Conservation (phyloP, 2,329 filamentous ascomycete genomes). For the Hansfordia pulvinata region DNA sequence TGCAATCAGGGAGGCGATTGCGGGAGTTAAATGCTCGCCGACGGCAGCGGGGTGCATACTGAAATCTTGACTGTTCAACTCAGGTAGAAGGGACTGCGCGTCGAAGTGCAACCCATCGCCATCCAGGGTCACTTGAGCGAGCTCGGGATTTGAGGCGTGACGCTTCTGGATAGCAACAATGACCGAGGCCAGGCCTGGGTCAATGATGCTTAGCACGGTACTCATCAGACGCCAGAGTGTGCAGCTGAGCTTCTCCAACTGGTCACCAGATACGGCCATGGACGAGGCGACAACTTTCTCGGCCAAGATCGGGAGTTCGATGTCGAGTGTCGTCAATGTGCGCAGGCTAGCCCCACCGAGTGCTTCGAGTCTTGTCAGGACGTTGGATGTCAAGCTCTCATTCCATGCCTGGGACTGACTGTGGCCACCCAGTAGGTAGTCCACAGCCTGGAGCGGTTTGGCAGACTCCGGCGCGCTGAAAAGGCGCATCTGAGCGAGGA, state of each 20-base stretch:
- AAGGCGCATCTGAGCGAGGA: slow-evolving; percentile 27
- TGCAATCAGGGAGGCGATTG: slow-evolving; percentile 28
- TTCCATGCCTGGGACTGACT: slow-evolving; percentile 18
- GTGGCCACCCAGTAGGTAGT: slow-evolving; percentile 24
- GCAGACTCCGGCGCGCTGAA: slow-evolving; percentile 22
- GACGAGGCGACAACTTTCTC: slow-evolving; percentile 37
- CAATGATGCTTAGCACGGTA: slow-evolving; percentile 25
- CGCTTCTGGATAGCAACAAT: slow-evolving; percentile 13
- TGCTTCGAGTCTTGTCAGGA: slow-evolving; percentile 41
- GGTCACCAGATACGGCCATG: slow-evolving; percentile 32
- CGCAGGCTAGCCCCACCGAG: slow-evolving; percentile 40
- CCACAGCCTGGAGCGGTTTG: slow-evolving; percentile 29
- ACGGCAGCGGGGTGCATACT: neutral
- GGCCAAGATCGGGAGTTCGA: slow-evolving; percentile 48
- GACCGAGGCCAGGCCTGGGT: slow-evolving; percentile 14
- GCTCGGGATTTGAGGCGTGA: slow-evolving; percentile 5
- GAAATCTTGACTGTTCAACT: no score
- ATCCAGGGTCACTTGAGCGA: slow-evolving; percentile 8
- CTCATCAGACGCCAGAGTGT: slow-evolving; percentile 32
- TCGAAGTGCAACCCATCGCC: no score
- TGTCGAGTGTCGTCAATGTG: slow-evolving; percentile 48
- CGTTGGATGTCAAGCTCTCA: slow-evolving; percentile 30
- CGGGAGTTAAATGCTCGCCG: slow-evolving; percentile 26
- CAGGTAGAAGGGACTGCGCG: no score
- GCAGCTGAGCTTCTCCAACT: slow-evolving; percentile 31